Percentiles rank a stretch among this genome's conserved stretches.
Conservation (phyloP, 768 basidiomycete genomes). For the Crucibulum laeve region DNA sequence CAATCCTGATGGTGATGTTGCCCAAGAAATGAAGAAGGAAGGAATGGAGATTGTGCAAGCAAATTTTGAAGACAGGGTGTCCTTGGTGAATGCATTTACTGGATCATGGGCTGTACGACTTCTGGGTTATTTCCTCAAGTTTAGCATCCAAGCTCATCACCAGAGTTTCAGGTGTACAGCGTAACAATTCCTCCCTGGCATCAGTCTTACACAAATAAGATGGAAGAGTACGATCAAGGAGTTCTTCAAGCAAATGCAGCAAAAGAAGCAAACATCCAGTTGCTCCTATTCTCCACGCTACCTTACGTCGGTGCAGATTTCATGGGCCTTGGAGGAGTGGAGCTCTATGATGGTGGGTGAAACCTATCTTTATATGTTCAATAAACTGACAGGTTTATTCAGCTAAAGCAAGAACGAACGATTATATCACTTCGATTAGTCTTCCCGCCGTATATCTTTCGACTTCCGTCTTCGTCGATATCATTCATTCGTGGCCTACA, state of each 20-base stretch:
- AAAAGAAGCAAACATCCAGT: slow-evolving; percentile 9
- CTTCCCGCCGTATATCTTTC: slow-evolving; percentile 9
- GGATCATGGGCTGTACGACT: slow-evolving; percentile 7
- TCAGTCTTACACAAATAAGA: slow-evolving; percentile 5
- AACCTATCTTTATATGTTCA: background rate
- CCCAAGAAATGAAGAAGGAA: slow-evolving; percentile 2
- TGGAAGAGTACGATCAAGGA: slow-evolving; percentile 11
- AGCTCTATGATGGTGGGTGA: slow-evolving; percentile 11
- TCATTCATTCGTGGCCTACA: slow-evolving; percentile 10
- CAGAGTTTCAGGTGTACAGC: slow-evolving; percentile 8
- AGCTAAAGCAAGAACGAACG: slow-evolving; percentile 12
- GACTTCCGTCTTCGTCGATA: slow-evolving; percentile 10
- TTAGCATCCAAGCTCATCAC: too few species aligned
- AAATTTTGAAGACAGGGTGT: slow-evolving; percentile 8
- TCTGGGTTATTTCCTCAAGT: background rate
- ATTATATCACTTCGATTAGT: slow-evolving; percentile 11
- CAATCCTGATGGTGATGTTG: slow-evolving; percentile 4
- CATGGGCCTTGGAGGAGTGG: slow-evolving; percentile 12
- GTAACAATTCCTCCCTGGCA: slow-evolving; percentile 13
- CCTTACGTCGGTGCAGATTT: slow-evolving; percentile 11
- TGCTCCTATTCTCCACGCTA: slow-evolving; percentile 11
- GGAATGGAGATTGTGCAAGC: slow-evolving; percentile 9
- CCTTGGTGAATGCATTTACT: slow-evolving; percentile 7
- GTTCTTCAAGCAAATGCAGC: slow-evolving; percentile 10
- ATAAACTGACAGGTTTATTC: background rate